Evolutionary conservation across 495 filamentous ascomycete genomes (phyloP), one percentile per base, ranked within the genome.

Genomic region (Tuber calosporum): DNA sequence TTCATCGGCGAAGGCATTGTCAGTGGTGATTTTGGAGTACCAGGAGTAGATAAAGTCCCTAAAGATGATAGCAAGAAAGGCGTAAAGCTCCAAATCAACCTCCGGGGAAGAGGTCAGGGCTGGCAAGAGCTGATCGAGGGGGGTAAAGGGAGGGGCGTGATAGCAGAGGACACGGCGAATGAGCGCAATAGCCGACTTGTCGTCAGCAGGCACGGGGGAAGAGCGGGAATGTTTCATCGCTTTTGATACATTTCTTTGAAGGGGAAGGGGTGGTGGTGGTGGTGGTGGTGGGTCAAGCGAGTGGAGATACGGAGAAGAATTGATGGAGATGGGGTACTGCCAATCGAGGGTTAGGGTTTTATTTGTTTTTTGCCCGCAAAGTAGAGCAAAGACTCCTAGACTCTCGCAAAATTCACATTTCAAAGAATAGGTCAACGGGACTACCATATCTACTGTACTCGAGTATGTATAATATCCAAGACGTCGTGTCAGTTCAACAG

Each of bases 101-200:
- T 93, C 92, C 81, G 97, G 95, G 72, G 91, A 93, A 83, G 92
- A 94, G 30, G 95, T 97, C 77, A 99, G 87, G 34, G 93, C 93
- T 45, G 94, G 95, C 58, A 99, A 83, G 39, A 97, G 85, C 75
- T 94, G 92, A 68, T 94, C 88, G 73, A 96, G 84, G 72, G 89
- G 84, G 34, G 82, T 81, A 41, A 87, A 85, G 38, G 88, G 85
- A 22, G 80, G 74, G 1, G 77, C 70, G 36, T 81, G 75, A 17
- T 82, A 71, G 79, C 89, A 91, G n/a, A 93, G 85, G 22, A 89
- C 86, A 19, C 89, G 87, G 74, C 90, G 86, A 74, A 93, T 89
- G 67, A 91, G 85, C 36, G 85, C 83, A 6, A 83, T 79, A 1
- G 89, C 90, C 5, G 85, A 85, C 75, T 86, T 87, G 70, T 92